A percentile compares a stretch with the other conserved stretches of the same genome.
These are phyloP conservation scores for Iris pallida DNA, from an alignment of 116 monocot genomes.

Conservation along the genomic window DNA sequence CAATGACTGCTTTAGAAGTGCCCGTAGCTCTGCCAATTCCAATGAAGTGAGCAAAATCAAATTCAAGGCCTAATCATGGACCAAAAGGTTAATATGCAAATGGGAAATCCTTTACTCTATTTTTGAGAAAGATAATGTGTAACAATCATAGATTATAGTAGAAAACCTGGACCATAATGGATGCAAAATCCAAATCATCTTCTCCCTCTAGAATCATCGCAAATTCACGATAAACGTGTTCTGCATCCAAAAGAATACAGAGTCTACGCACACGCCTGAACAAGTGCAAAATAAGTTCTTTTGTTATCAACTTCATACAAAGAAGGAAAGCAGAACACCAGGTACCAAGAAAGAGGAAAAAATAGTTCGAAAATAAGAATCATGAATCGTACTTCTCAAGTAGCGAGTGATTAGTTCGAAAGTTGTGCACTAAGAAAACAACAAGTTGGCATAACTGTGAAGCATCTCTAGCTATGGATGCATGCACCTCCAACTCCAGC, in stretches of 20 bases:
- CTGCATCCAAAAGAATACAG: conserved; percentile 75
- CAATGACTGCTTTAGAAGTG: conserved; percentile 61
- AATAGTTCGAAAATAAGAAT: neutral
- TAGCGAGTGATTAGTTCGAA: conserved; percentile 47
- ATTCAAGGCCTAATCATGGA: no score
- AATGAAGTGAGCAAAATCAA: no score
- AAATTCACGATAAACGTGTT: conserved; percentile 69
- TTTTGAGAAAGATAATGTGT: no score
- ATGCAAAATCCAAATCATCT: conserved; percentile 67
- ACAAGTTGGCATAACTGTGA: conserved; percentile 55
- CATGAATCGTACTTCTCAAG: no score
- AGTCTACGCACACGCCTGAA: conserved; percentile 69
- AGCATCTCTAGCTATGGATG: conserved; percentile 71
- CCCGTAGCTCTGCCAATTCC: conserved; percentile 55
- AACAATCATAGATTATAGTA: no score
- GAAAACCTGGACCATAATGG: conserved; percentile 75
- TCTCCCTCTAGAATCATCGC: conserved; percentile 62
- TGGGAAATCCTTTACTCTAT: no score
- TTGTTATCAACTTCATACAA: neutral
- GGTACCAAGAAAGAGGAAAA: neutral
- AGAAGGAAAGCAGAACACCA: neutral
- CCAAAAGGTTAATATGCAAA: no score
- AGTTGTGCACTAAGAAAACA: conserved; percentile 46
- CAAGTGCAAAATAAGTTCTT: conserved; percentile 1
- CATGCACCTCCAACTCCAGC: conserved; percentile 72